phyloP scores from a whole-genome alignment of 2,329 filamentous ascomycete species.

The Curvularia verruculosa region DNA sequence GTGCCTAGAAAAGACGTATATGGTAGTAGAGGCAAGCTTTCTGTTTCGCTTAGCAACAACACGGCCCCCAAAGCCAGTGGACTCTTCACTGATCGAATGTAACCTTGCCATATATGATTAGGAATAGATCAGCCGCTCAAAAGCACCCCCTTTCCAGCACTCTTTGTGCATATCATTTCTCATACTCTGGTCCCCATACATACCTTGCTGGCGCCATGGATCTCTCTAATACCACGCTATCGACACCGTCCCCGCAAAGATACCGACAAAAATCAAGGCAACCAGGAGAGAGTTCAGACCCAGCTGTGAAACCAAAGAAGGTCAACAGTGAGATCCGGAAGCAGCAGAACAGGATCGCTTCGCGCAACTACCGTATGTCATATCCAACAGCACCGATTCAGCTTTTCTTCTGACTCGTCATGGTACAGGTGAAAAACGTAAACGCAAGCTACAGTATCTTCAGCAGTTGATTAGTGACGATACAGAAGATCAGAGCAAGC shows the following conservation, averaged over 20 bases:
- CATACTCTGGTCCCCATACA: slow-evolving; percentile 12
- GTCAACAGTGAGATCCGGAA: slow-evolving; percentile 47
- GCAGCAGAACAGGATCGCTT: slow-evolving; percentile 48
- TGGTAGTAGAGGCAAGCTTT: slow-evolving; percentile 17
- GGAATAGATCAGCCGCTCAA: slow-evolving; percentile 23
- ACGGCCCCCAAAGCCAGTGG: slow-evolving; percentile 18
- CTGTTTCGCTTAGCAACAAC: slow-evolving; percentile 24
- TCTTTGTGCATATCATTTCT: slow-evolving; percentile 16
- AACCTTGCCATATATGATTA: slow-evolving; percentile 24
- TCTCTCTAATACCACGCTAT: slow-evolving; percentile 13
- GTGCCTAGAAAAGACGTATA: slow-evolving; percentile 28
- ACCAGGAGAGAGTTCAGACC: slow-evolving; percentile 12
- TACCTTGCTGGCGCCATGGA: slow-evolving; percentile 34
- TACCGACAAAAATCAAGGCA: slow-evolving; percentile 18
- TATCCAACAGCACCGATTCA: background rate
- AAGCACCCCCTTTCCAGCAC: slow-evolving; percentile 24
- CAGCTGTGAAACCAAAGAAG: slow-evolving; percentile 39
- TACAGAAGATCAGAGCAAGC: slow-evolving; percentile 21
- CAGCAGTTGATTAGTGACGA: slow-evolving; percentile 42
- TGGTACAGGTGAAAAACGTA: slow-evolving; percentile 44
- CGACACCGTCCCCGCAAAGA: slow-evolving; percentile 14
- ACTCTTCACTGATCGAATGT: slow-evolving; percentile 21
- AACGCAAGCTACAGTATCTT: slow-evolving; percentile 46
- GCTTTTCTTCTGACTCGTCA: slow-evolving; percentile 15
- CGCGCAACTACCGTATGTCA: slow-evolving; percentile 45